Evolutionary conservation across 2,329 filamentous ascomycete species (phyloP), one percentile per base, ranked within the genome.

Genomic region (Geosmithia putterillii): DNA sequence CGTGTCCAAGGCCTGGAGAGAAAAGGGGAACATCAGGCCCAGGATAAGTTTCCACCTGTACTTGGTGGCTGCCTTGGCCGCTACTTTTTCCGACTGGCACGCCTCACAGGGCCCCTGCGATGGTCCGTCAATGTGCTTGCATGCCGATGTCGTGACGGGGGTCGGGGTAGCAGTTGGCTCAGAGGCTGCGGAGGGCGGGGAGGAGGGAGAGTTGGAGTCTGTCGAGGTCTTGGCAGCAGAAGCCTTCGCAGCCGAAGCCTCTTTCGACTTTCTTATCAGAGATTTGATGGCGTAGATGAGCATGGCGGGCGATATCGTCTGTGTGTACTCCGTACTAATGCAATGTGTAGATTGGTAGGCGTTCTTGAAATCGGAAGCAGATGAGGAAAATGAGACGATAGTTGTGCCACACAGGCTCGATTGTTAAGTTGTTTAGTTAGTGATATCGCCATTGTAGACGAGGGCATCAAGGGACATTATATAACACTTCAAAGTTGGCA

Each of bases 1-100:
- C 2, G 74, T 63, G 54, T 85, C 79, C 2, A 84, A 64, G 3
- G 75, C 71, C 45, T 80, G 73, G 0, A 83, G 64, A 8, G 75
- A 69, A 52, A 75, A 83, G 0, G 80, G 79, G 2, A 76, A 59
- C 6, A 76, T 56, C 1, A 84, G 63, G 3, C 78, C 76, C 2
- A 70, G 46, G 35, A 82, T 69, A 10, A 83, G 55, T 52, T 74
- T 82, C 66, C 66, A 74, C 42, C 79, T 66, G 52, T 81, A 69
- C 10, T 49, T 59, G 8, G 52, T 51, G 6, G 57, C 54, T 8
- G 53, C 54, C 19, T 52, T 54, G 41, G 58, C 57, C 25, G 64
- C 63, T 8, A 55, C 55, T 34, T 55, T 57, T 46, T 61, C 66
- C 2, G 50, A 45, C 12, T 38, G 39, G 37, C 61, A 66, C 28